Base-by-base conservation (phyloP, 139 green algal genomes). In the Chlamydomonas sp. region DNA sequence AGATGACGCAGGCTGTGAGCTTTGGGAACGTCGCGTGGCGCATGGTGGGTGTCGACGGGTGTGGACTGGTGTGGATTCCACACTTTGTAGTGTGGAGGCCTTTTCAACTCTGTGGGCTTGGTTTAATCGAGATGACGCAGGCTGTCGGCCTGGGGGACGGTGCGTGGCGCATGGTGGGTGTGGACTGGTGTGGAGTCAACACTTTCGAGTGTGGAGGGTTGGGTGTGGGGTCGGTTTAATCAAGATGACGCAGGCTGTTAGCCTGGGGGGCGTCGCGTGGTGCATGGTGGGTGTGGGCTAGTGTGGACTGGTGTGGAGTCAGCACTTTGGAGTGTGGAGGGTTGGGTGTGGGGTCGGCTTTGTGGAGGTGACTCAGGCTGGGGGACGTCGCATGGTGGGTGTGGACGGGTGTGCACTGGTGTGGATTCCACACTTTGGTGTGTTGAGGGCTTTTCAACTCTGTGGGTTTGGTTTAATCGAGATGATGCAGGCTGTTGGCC, bases 311-410 rank as follows among this genome's bases (percentile, higher is more conserved):
- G 13, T 64, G n/a, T 13, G 28, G 57, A 64, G 8, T 64, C 13
- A 10, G 8, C 26, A n/a, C 47, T 28, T n/a, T 67, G 29, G n/a
- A n/a, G n/a, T n/a, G n/a, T n/a, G n/a, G n/a, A n/a, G n/a, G n/a
- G n/a, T n/a, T n/a, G 16, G 35, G 24, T 30, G 29, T 43, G 5
- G 24, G 1, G 2, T 58, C 35, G 22, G 30, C 35, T 43, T 48
- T 5, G n/a, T 97, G 36, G 87, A 96, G 78, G 99, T 99, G 95
- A 97, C 91, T 1, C 78, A 96, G 69, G 94, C 94, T 30, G 71
- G 97, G 58, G 65, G 81, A 5, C 93, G 86, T 87, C 35, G 73
- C 36, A 65, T 74, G 70, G 76, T 82, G 37, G 22, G 24, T 68
- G n/a, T n/a, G n/a, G n/a, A n/a, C n/a, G n/a, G n/a, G n/a, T n/a